A percentile compares a stretch with the other conserved stretches of the same genome.
phyloP scores from a whole-genome alignment of 129 eudicot species.

The Flaveria robusta region DNA sequence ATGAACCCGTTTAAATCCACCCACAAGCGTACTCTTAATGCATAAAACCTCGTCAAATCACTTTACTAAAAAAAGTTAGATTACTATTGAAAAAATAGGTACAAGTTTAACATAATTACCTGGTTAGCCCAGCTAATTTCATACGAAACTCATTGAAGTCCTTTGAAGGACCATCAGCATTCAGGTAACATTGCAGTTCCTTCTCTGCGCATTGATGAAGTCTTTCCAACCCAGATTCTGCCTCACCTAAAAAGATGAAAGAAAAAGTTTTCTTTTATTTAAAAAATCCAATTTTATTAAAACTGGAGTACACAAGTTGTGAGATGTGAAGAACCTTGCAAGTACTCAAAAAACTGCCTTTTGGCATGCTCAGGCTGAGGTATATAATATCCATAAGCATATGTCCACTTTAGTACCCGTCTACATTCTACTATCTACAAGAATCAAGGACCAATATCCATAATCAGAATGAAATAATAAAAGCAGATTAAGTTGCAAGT shows the following conservation, averaged over 20 bases:
- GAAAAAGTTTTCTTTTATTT: no score
- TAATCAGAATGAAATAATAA: slow-evolving; percentile 2
- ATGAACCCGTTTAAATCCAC: no score
- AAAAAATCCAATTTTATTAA: background rate
- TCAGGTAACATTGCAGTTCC: slow-evolving; percentile 68
- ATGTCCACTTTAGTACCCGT: slow-evolving; percentile 94
- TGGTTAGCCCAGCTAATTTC: slow-evolving; percentile 88
- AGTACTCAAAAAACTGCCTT: slow-evolving; percentile 91
- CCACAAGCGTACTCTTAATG: no score
- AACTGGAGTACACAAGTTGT: slow-evolving; percentile 1
- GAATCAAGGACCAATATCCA: background rate
- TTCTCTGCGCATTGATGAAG: slow-evolving; percentile 98
- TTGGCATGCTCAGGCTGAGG: slow-evolving; percentile 81
- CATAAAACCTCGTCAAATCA: no score
- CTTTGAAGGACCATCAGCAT: slow-evolving; percentile 68
- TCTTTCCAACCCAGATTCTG: slow-evolving; percentile 91
- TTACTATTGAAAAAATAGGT: no score
- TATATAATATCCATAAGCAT: slow-evolving; percentile 90
- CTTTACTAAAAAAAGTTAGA: background rate
- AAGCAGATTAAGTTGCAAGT: background rate
- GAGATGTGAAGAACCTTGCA: slow-evolving; percentile 64
- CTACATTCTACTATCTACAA: slow-evolving; percentile 96
- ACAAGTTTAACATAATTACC: slow-evolving; percentile 41
- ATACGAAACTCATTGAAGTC: slow-evolving; percentile 87
- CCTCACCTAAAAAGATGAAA: slow-evolving; percentile 65